Evolutionary conservation across 1,139 yeast genomes (phyloP).

Genomic region (Geotrichum carabidarum): DNA sequence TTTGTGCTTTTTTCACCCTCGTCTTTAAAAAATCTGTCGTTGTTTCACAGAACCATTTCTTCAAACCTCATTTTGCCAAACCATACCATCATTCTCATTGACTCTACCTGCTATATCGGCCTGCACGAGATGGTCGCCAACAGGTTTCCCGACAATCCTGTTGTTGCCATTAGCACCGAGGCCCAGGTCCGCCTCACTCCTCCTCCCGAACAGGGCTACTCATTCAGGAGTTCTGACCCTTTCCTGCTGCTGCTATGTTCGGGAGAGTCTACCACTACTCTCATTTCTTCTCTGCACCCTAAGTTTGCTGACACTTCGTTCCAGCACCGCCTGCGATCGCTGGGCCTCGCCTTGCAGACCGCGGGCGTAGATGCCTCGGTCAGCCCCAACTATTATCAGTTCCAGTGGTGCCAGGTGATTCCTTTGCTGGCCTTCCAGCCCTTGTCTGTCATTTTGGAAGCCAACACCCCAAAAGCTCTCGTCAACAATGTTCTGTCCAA

Average conservation of each 20-base stretch:
- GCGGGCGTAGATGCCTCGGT: constrained; percentile 19
- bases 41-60: constrained; percentile 13
- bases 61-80: constrained; percentile 26
- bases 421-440: constrained; percentile 78
- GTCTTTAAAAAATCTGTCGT: constrained; percentile 27
- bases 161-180: constrained; percentile 27
- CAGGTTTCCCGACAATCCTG: constrained; percentile 28
- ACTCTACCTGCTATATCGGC: constrained; percentile 32
- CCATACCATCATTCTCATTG: constrained; percentile 33
- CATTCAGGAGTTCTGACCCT: constrained; percentile 20
- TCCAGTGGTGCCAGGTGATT: constrained; percentile 81
- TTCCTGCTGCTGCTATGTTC: constrained; percentile 12
- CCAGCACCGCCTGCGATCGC: neutral
- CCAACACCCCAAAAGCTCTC: constrained; percentile 55
- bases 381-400: constrained; percentile 17
- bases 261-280: constrained; percentile 21
- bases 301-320: constrained; percentile 19
- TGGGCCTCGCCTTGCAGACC: constrained; percentile 11
- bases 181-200: constrained; percentile 22
- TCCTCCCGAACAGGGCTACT: constrained; percentile 8
- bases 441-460: constrained; percentile 65
- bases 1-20: constrained; percentile 31
- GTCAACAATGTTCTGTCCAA: constrained; percentile 69
- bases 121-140: constrained; percentile 31
- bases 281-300: constrained; percentile 20